Evolutionary conservation across 2,329 filamentous ascomycete genomes (phyloP).

Genomic region (Trichoderma koningiopsis): DNA sequence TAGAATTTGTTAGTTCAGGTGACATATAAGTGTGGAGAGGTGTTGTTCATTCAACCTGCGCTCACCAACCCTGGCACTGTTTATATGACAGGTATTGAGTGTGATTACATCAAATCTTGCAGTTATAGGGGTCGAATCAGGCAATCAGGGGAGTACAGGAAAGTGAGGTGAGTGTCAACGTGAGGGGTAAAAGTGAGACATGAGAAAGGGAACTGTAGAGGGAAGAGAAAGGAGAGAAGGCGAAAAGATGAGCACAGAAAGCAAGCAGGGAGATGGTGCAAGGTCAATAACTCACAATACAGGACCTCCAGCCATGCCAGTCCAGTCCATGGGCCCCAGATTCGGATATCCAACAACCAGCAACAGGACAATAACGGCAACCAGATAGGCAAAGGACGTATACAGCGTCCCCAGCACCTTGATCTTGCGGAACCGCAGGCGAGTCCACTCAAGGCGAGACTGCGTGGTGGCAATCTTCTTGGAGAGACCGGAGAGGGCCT

Average conservation of each 20-base stretch:
- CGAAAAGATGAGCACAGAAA: background rate
- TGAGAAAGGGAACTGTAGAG: background rate
- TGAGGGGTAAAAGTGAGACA: background rate
- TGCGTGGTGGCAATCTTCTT: constrained; percentile 78
- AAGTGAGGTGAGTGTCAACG: background rate
- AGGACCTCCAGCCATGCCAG: constrained; percentile 75
- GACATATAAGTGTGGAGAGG: background rate
- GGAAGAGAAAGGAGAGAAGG: background rate
- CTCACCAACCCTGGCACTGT: background rate
- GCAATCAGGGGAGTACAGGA: background rate
- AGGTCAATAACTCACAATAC: constrained; percentile 59
- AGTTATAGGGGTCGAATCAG: background rate
- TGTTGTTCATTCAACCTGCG: background rate
- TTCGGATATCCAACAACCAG: constrained; percentile 83
- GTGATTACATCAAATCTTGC: background rate
- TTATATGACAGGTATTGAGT: too few species aligned
- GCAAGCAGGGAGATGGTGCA: background rate
- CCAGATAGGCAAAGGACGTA: constrained; percentile 83
- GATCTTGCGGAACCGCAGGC: constrained; percentile 72
- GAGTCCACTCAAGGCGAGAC: constrained; percentile 70
- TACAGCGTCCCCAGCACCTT: constrained; percentile 91
- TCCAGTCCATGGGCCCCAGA: constrained; percentile 77
- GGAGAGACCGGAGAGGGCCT: constrained; percentile 79
- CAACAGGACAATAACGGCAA: constrained; percentile 78
- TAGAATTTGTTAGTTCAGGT: background rate